phyloP scores from a whole-genome alignment of 1,284 basidiomycete genomes.

The Erythrobasidium hasegawianum region DNA sequence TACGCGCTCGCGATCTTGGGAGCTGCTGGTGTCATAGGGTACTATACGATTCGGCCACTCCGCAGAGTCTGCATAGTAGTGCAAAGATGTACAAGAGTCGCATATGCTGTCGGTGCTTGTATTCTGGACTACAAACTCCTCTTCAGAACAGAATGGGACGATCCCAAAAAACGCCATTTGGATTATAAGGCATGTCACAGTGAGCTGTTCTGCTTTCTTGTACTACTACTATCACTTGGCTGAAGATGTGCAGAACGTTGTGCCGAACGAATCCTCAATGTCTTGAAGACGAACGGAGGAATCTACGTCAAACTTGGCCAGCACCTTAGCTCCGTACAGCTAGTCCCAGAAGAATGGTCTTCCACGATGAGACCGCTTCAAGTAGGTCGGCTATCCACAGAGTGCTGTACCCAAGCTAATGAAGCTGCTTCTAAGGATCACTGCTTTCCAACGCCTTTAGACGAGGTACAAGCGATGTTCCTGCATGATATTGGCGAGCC shows the following conservation, averaged over 20 bases:
- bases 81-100: conserved; percentile 65
- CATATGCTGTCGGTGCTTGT: conserved; percentile 52
- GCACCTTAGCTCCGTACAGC: conserved; percentile 65
- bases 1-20: not conserved
- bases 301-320: conserved; percentile 88
- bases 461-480: conserved; percentile 66
- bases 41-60: conserved; percentile 51
- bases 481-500: conserved; percentile 63
- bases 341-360: conserved; percentile 69
- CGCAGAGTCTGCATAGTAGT: conserved; percentile 52
- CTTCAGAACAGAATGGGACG: conserved; percentile 57
- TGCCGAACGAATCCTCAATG: conserved; percentile 68
- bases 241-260: conserved; percentile 55
- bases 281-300: conserved; percentile 83
- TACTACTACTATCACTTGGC: not conserved
- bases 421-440: conserved; percentile 46
- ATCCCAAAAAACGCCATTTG: conserved; percentile 57
- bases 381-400: too few species aligned
- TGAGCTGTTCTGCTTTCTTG: not conserved
- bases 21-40: conserved; percentile 38
- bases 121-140: conserved; percentile 81
- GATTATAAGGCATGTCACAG: conserved; percentile 73
- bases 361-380: conserved; percentile 65
- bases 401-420: conserved; percentile 16
- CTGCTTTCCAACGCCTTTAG: conserved; percentile 71